Conservation (phyloP, 2,329 filamentous ascomycete species). For the Aspergillus arachidicola region DNA sequence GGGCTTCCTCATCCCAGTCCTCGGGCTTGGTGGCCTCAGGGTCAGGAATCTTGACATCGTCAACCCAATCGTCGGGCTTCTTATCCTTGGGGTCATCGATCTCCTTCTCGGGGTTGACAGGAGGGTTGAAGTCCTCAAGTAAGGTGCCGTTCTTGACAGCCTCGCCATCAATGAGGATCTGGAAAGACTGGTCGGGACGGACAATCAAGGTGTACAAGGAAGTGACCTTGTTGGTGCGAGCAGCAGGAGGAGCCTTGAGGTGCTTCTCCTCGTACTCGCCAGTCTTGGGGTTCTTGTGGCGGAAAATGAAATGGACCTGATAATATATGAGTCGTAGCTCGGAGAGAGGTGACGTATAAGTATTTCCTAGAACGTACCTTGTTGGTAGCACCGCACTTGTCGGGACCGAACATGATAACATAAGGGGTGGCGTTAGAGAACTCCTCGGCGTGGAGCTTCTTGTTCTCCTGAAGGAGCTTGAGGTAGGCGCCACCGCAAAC, state of each 20-base stretch:
- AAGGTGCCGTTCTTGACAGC: slow-evolving; percentile 86
- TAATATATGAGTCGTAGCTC: slow-evolving; percentile 18
- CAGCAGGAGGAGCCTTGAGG: slow-evolving; percentile 77
- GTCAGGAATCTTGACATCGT: slow-evolving; percentile 86
- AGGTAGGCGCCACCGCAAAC: slow-evolving; percentile 98
- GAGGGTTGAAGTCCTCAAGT: slow-evolving; percentile 86
- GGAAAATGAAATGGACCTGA: slow-evolving; percentile 89
- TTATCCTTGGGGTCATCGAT: slow-evolving; percentile 91
- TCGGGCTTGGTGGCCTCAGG: slow-evolving; percentile 94
- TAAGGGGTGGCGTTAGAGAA: slow-evolving; percentile 98
- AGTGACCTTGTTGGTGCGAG: slow-evolving; percentile 86
- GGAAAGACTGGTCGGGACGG: slow-evolving; percentile 92
- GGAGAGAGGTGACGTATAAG: neutral
- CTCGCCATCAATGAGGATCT: slow-evolving; percentile 89
- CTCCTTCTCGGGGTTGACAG: slow-evolving; percentile 94
- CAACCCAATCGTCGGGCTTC: slow-evolving; percentile 96
- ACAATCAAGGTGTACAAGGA: slow-evolving; percentile 97
- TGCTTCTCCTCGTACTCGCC: slow-evolving; percentile 99
- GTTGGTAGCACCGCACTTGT: slow-evolving; percentile 99
- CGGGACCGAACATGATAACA: slow-evolving; percentile 99
- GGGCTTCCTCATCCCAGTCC: slow-evolving; percentile 98
- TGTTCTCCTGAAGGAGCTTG: slow-evolving; percentile 98
- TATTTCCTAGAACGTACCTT: slow-evolving; percentile 66
- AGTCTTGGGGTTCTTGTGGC: slow-evolving; percentile 99
- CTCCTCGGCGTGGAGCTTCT: slow-evolving; percentile 93